Base-by-base conservation (phyloP, 371 early-diverging fungal genomes). In the Dinochytrium kinnereticum region DNA sequence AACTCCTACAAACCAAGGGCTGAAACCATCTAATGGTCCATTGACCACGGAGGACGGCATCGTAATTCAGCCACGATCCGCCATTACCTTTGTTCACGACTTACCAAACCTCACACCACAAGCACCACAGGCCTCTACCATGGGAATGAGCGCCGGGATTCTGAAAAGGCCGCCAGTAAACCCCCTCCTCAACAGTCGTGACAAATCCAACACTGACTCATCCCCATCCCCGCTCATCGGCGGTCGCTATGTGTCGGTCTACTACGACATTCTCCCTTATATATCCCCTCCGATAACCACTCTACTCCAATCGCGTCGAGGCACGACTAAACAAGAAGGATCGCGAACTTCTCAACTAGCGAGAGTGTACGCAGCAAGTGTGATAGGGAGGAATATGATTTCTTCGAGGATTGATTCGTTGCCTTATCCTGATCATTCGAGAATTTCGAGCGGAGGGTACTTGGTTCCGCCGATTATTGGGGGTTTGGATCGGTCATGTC, bases 221-320 rank as follows among this genome's bases (percentile, higher is more conserved):
- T 3, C 44, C 28, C 26, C 5, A 40, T 37, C 30, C 21, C 66
- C 26, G 13, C 66, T 44, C 44, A 2, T 66, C 15, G 66, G 44
- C 33, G 66, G 66, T 2, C 10, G 17, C 2, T 66, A 66, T 28
- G 66, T 66, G 21, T 40, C 66, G 2, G 26, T 66, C 17, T 66
- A 40, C 28, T 66, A 66, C 66, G 66, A 66, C 66, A 40, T 66
- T 24, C 66, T 66, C 40, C 66, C 66, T 2, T 66, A 66, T 28
- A 66, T 44, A n/a, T n/a, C 66, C 30, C 61, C 61, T 5, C 61
- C 34, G 3, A 26, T 7, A 13, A 24, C 13, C 17, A 5, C 55
- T 7, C n/a, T 5, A 61, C 7, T 34, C 34, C 30, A 34, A 34
- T 17, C 37, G 7, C 3, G 5, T 13, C 37, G 37, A 30, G 13